A percentile compares a stretch with the other conserved stretches of the same genome.
phyloP scores from a whole-genome alignment of 2,329 filamentous ascomycete genomes.

The Sporothrix phasma region DNA sequence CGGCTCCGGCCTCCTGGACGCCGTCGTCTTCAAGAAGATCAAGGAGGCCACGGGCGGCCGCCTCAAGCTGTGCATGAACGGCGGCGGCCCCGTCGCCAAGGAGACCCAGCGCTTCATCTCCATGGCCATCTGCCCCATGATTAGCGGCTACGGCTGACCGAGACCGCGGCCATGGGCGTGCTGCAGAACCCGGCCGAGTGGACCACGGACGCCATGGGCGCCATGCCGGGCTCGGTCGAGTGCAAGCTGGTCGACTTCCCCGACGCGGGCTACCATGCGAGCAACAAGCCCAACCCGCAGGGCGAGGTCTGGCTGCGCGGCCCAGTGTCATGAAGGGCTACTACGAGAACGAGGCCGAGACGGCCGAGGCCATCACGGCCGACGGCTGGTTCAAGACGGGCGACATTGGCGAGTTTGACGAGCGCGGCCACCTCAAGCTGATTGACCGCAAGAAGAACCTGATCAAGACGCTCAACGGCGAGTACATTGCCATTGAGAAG shows the following conservation, averaged over 20 bases:
- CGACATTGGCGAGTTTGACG: slow-evolving; percentile 71
- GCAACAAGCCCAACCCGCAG: slow-evolving; percentile 66
- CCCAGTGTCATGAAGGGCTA: slow-evolving; percentile 60
- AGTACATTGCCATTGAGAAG: slow-evolving; percentile 77
- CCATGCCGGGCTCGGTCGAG: slow-evolving; percentile 64
- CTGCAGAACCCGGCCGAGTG: slow-evolving; percentile 69
- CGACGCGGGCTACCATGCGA: slow-evolving; percentile 70
- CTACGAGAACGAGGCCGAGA: slow-evolving; percentile 70
- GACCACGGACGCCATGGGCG: slow-evolving; percentile 63
- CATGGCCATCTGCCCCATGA: slow-evolving; percentile 81
- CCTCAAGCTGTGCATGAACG: slow-evolving; percentile 74
- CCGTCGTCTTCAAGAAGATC: slow-evolving; percentile 81
- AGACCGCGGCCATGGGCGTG: slow-evolving; percentile 68
- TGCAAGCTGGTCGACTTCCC: slow-evolving; percentile 78
- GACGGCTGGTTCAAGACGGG: slow-evolving; percentile 86
- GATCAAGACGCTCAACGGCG: slow-evolving; percentile 71
- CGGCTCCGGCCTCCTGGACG: slow-evolving; percentile 61
- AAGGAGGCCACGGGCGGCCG: slow-evolving; percentile 80
- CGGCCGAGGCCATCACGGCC: slow-evolving; percentile 53
- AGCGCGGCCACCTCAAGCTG: slow-evolving; percentile 59
- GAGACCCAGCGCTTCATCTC: slow-evolving; percentile 84
- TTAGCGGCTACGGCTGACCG: slow-evolving; percentile 81
- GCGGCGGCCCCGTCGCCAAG: slow-evolving; percentile 73
- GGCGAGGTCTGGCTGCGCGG: slow-evolving; percentile 86
- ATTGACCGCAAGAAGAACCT: slow-evolving; percentile 87